phyloP scores from a whole-genome alignment of 371 early-diverging fungal species.

The Capillidium heterosporum region DNA sequence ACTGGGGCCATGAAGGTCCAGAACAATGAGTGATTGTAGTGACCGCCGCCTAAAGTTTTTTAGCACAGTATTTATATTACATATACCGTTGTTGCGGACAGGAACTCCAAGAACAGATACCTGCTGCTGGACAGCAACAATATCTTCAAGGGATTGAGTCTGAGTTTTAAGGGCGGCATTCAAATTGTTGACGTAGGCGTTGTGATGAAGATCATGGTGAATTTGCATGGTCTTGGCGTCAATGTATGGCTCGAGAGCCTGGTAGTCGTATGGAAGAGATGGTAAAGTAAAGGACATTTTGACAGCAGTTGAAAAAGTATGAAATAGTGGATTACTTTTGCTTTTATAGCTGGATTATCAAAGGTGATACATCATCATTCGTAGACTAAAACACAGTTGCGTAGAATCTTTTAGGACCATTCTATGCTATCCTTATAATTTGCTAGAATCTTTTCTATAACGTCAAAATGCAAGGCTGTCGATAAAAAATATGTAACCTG shows the following conservation, averaged over 20 bases:
- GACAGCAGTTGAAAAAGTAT: neutral
- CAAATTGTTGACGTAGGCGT: slow-evolving; percentile 6
- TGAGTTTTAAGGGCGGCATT: slow-evolving; percentile 3
- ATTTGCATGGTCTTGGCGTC: slow-evolving; percentile 5
- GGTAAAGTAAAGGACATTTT: slow-evolving; percentile 6
- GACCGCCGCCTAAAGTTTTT: slow-evolving; percentile 7
- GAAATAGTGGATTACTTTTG: neutral
- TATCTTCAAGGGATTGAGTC: neutral
- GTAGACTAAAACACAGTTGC: neutral
- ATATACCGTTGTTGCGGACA: slow-evolving; percentile 8
- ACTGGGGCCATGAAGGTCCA: slow-evolving; percentile 9
- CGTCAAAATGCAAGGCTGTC: too few relatives aligned
- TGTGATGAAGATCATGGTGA: slow-evolving; percentile 7
- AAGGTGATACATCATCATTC: neutral
- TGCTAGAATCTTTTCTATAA: too few relatives aligned
- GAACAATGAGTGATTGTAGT: slow-evolving; percentile 9
- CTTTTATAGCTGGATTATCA: neutral
- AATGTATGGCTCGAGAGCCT: slow-evolving; percentile 2
- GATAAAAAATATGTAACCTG: too few relatives aligned
- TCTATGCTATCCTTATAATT: too few relatives aligned
- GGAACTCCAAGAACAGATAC: neutral
- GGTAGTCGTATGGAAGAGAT: slow-evolving; percentile 2
- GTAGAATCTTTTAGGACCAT: too few relatives aligned
- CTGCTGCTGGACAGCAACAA: neutral
- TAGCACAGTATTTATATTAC: neutral